phyloP scores from a whole-genome alignment of 108 stramenopile genomes.

The Bacterosira constricta region DNA sequence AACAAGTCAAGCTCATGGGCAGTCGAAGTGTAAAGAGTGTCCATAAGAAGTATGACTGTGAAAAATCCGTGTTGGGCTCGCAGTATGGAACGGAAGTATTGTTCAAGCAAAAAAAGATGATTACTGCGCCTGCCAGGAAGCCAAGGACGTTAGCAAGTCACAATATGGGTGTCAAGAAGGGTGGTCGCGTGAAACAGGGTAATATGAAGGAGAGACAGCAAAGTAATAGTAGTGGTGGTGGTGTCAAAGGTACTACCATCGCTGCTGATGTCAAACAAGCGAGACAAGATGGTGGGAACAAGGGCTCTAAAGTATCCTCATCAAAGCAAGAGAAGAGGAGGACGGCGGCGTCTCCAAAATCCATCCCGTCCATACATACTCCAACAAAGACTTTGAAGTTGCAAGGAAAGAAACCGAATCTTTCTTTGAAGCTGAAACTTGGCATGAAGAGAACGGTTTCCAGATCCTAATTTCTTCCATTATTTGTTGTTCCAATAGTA shows the following conservation, averaged over 20 bases:
- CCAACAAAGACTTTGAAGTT: neutral
- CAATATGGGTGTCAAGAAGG: slow-evolving; percentile 9
- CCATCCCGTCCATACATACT: neutral
- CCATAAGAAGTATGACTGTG: neutral
- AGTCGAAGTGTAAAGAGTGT: neutral
- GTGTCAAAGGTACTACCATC: neutral
- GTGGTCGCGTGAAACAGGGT: neutral
- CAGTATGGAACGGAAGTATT: slow-evolving; percentile 26
- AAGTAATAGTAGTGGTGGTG: neutral
- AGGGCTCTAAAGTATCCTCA: neutral
- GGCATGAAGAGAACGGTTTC: slow-evolving; percentile 19
- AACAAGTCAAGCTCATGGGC: neutral
- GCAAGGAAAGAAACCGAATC: neutral
- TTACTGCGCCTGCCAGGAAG: neutral
- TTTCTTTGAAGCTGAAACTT: slow-evolving; percentile 17
- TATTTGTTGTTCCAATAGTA: too few species aligned
- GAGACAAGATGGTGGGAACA: neutral
- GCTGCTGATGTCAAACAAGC: neutral
- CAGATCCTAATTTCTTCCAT: too few species aligned
- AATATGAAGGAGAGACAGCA: too few species aligned
- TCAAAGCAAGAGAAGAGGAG: too few species aligned
- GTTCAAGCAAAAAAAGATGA: neutral
- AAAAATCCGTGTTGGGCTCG: slow-evolving; percentile 13
- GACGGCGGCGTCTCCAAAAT: too few species aligned
- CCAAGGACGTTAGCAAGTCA: slow-evolving; percentile 16